Conservation (phyloP, 2,329 filamentous ascomycete species). For the Phialocephala sp. region DNA sequence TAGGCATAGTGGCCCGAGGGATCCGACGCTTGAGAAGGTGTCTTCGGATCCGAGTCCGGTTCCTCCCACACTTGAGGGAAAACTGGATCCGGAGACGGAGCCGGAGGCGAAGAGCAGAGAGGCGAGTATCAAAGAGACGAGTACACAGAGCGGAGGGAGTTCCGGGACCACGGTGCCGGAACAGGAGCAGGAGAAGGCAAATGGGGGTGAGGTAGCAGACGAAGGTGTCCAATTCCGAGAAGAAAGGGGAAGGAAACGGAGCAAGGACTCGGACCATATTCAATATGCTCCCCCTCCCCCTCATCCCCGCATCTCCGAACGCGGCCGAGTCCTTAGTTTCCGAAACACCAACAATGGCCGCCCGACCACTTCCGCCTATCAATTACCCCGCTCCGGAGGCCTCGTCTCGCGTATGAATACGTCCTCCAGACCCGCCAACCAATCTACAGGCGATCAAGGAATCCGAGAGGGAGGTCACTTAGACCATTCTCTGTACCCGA, state of each 20-base stretch:
- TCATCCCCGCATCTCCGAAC: background rate
- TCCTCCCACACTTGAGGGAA: background rate
- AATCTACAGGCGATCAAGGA: background rate
- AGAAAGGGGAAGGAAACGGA: background rate
- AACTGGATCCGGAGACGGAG: too few relatives aligned
- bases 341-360: slow-evolving; percentile 25
- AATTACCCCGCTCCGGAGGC: slow-evolving; percentile 2
- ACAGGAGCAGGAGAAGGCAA: slow-evolving; percentile 3
- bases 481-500: slow-evolving; percentile 30
- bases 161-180: background rate
- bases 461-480: slow-evolving; percentile 7
- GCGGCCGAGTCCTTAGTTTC: slow-evolving; percentile 30
- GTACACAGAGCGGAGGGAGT: background rate
- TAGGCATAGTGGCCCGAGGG: slow-evolving; percentile 26
- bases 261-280: slow-evolving; percentile 22
- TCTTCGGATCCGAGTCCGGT: background rate
- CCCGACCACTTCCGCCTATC: slow-evolving; percentile 24
- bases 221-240: too few relatives aligned
- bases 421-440: background rate
- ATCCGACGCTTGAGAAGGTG: slow-evolving; percentile 16
- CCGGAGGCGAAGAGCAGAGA: too few relatives aligned
- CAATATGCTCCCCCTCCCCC: slow-evolving; percentile 7
- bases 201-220: background rate
- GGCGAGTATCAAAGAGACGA: background rate
- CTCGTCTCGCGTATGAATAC: background rate